Evolutionary conservation across 768 basidiomycete genomes (phyloP), one percentile per base, ranked within the genome.

Genomic region (Atractiella rhizophila): DNA sequence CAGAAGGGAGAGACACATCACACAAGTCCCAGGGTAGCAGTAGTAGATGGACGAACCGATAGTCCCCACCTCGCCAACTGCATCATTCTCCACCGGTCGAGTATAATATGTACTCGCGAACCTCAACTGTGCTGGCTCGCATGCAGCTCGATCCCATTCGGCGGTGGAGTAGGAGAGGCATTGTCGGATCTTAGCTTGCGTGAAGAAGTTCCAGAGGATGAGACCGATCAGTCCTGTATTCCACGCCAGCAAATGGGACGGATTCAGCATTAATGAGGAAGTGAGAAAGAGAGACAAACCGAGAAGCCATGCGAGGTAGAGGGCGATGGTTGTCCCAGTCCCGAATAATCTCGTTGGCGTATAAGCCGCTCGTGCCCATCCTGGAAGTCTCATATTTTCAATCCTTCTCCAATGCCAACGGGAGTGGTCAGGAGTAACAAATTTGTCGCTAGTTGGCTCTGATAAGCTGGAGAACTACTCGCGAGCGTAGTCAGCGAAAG

Each of bases 31-130:
- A n/a, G n/a, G n/a, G n/a, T n/a, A n/a, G n/a, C n/a, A n/a, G n/a
- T n/a, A n/a, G n/a, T n/a, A n/a, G n/a, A n/a, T n/a, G n/a, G n/a
- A n/a, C n/a, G n/a, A n/a, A n/a, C 39, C 39, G 18, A 40, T 40
- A 40, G 28, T 40, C 3, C 42, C n/a, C n/a, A n/a, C n/a, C n/a
- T n/a, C 23, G 27, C n/a, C 27, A 16, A 24, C 34, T 12, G 18
- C 43, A 5, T 25, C 12, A 5, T 5, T n/a, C 11, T 19, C 21
- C 4, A 20, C 18, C 4, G 44, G 38, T 21, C 44, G 20, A 8
- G 44, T 45, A 21, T 35, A 45, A 28, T 42, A 45, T 13, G 23
- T 31, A 9, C 23, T 36, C 28, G 30, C 41, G 39, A 45, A 45
- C 24, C 21, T n/a, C 10, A 45, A 16, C 21, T 38, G 39, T 8